A percentile compares a stretch with the other conserved stretches of the same genome.
Conservation (phyloP, 73 alveolate species). For the Stentor roeselii region DNA sequence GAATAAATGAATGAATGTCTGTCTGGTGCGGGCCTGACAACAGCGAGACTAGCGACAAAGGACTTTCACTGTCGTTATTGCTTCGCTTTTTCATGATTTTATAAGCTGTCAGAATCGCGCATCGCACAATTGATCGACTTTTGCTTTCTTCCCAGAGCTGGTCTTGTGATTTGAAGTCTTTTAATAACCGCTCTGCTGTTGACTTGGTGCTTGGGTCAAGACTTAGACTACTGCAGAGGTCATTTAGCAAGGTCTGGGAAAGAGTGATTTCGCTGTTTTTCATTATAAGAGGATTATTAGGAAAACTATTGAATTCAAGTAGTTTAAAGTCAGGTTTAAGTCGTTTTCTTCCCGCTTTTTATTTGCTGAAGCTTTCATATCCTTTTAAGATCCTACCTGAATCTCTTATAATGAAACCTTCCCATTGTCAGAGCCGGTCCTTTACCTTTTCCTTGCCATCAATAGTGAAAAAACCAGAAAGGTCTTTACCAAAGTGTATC, state of each 20-base stretch:
- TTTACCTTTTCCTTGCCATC: no score
- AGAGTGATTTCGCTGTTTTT: not conserved
- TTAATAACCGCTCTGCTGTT: not conserved
- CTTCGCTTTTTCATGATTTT: not conserved
- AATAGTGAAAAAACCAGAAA: no score
- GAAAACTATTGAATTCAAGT: no score
- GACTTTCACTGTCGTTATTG: not conserved
- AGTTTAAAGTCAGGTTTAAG: no score
- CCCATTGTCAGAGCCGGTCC: no score
- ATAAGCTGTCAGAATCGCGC: slow-evolving; percentile 13
- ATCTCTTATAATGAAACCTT: no score
- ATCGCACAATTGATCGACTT: not conserved
- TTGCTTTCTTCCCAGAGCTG: not conserved
- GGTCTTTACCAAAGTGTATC: no score
- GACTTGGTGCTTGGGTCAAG: not conserved
- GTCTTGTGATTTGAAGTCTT: slow-evolving; percentile 7
- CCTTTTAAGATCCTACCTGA: no score
- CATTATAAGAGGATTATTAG: no score
- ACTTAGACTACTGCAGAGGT: not conserved
- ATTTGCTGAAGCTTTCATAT: no score
- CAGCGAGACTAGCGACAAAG: not conserved
- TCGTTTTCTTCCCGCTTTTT: no score
- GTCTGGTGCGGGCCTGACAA: not conserved
- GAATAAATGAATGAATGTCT: slow-evolving; percentile 1
- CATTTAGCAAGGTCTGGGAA: not conserved